Evolutionary conservation across 176 grass and related monocot genomes (phyloP).

Genomic region (Rhynchospora tenuis): DNA sequence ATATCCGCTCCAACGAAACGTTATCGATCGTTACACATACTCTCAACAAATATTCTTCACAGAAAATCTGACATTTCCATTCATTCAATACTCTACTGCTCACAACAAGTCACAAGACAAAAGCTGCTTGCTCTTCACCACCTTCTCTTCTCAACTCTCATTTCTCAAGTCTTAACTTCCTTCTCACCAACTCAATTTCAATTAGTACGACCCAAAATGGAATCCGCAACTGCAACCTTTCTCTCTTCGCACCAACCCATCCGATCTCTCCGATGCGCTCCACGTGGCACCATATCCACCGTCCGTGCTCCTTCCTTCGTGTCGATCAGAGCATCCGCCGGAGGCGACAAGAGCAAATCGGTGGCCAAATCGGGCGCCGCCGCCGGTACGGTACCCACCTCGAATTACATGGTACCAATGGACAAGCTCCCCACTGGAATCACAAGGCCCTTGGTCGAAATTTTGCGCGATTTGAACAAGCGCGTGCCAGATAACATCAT

Average conservation of each 20-base stretch:
- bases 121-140: background rate
- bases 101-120: no score
- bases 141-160: background rate
- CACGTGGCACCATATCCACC: background rate
- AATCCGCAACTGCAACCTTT: slow-evolving; percentile 15
- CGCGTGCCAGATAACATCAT: slow-evolving; percentile 78
- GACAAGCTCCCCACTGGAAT: slow-evolving; percentile 62
- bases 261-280: background rate
- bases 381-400: slow-evolving; percentile 19
- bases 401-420: slow-evolving; percentile 69
- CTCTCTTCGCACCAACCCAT: slow-evolving; percentile 16
- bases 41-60: background rate
- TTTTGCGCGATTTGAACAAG: slow-evolving; percentile 95
- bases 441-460: slow-evolving; percentile 78
- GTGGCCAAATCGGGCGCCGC: background rate
- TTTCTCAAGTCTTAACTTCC: no score
- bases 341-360: slow-evolving; percentile 15
- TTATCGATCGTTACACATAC: background rate
- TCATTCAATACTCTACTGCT: background rate
- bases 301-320: background rate
- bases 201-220: slow-evolving; percentile 26
- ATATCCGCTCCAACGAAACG: background rate
- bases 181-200: background rate
- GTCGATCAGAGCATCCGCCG: slow-evolving; percentile 10
- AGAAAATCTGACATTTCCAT: background rate